These are phyloP conservation scores for Ophiosphaerella narmari DNA, from an alignment of 2,329 filamentous ascomycete species.

Conservation along the genomic window DNA sequence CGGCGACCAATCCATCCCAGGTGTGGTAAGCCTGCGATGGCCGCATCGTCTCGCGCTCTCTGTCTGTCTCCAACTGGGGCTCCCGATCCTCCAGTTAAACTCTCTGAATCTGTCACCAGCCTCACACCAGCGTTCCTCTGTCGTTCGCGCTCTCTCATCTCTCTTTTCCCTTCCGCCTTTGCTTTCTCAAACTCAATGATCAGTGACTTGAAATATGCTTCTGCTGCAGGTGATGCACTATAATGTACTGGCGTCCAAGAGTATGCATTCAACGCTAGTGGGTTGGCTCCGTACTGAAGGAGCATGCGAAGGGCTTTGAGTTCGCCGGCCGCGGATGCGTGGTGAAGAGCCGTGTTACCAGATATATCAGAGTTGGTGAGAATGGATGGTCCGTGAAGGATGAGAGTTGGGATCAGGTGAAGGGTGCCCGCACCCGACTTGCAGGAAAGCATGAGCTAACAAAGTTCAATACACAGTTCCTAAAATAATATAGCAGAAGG, in stretches of 20 bases:
- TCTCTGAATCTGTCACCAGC: conserved; percentile 41
- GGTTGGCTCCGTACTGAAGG: conserved; percentile 77
- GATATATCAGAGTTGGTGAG: conserved; percentile 60
- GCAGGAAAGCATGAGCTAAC: conserved; percentile 47
- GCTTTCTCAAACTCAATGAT: conserved; percentile 72
- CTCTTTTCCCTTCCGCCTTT: conserved; percentile 51
- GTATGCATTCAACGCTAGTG: conserved; percentile 72
- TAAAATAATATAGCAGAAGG: background rate
- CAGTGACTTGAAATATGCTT: conserved; percentile 80
- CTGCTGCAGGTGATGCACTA: conserved; percentile 78
- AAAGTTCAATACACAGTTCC: conserved; percentile 2
- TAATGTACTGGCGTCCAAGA: conserved; percentile 86
- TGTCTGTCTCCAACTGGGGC: conserved; percentile 14
- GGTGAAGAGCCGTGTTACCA: conserved; percentile 87
- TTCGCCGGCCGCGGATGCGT: conserved; percentile 81
- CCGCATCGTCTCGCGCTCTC: conserved; percentile 41
- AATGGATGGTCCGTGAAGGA: conserved; percentile 37
- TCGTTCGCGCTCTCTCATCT: conserved; percentile 35
- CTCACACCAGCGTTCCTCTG: conserved; percentile 42
- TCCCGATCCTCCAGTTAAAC: conserved; percentile 7
- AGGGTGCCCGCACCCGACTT: conserved; percentile 47
- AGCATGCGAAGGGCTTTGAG: conserved; percentile 76
- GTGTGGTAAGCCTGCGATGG: conserved; percentile 34
- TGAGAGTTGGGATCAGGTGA: conserved; percentile 49
- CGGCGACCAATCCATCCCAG: conserved; percentile 47